These are phyloP conservation scores for Candida pseudocylindracea DNA, from an alignment of 1,139 yeast genomes.

Conservation along the genomic window DNA sequence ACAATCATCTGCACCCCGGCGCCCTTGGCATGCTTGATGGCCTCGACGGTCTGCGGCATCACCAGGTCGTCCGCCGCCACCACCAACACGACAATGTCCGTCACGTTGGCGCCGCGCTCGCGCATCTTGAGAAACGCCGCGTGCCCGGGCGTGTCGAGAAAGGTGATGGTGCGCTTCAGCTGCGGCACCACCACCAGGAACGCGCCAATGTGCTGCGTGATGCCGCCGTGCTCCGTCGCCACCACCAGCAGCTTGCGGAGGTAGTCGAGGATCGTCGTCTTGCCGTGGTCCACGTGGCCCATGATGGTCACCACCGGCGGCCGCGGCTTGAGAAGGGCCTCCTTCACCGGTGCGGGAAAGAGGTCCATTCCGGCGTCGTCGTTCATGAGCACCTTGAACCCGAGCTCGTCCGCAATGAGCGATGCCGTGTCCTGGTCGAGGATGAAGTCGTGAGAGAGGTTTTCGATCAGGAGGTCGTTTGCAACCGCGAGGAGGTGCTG, in stretches of 20 bases:
- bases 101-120: slow-evolving; percentile 85
- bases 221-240: slow-evolving; percentile 81
- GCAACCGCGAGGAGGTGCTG: slow-evolving; percentile 35
- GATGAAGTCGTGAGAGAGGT: slow-evolving; percentile 55
- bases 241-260: slow-evolving; percentile 71
- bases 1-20: slow-evolving; percentile 76
- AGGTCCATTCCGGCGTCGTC: slow-evolving; percentile 44
- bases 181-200: slow-evolving; percentile 65
- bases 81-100: slow-evolving; percentile 80
- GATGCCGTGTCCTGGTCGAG: slow-evolving; percentile 73
- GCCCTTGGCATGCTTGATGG: slow-evolving; percentile 76
- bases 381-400: slow-evolving; percentile 40
- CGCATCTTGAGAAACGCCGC: slow-evolving; percentile 94
- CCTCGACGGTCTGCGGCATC: slow-evolving; percentile 94
- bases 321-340: slow-evolving; percentile 29
- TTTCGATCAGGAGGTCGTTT: slow-evolving; percentile 52
- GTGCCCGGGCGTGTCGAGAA: slow-evolving; percentile 95
- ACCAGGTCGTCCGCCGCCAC: slow-evolving; percentile 98
- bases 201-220: slow-evolving; percentile 96
- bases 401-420: slow-evolving; percentile 74
- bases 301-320: slow-evolving; percentile 93
- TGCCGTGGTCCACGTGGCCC: slow-evolving; percentile 99
- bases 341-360: slow-evolving; percentile 15
- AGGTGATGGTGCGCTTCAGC: slow-evolving; percentile 60
- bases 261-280: slow-evolving; percentile 78